These are phyloP conservation scores for Infundibulicybe gibba DNA, from an alignment of 768 basidiomycete genomes.

Conservation along the genomic window DNA sequence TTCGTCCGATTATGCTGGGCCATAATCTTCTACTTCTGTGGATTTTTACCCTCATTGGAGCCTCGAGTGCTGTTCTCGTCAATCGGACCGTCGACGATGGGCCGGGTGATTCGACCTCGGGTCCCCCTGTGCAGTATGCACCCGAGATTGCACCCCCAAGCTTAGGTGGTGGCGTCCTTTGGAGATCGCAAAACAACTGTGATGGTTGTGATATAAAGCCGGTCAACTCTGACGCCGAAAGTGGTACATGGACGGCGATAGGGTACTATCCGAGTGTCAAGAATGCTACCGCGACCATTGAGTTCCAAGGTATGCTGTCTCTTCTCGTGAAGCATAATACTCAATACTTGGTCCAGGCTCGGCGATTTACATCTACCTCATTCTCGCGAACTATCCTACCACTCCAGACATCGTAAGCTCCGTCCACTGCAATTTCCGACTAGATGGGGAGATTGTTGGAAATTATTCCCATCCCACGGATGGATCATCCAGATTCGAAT, in stretches of 20 bases:
- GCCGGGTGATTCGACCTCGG: slow-evolving; percentile 7
- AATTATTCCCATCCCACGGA: slow-evolving; percentile 11
- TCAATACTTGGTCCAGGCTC: slow-evolving; percentile 6
- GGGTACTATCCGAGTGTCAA: slow-evolving; percentile 6
- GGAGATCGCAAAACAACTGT: too few species aligned
- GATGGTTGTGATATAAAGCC: too few species aligned
- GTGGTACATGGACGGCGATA: slow-evolving; percentile 14
- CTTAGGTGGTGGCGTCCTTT: too few species aligned
- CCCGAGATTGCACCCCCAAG: too few species aligned
- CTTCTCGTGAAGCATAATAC: too few species aligned
- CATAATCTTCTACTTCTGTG: neutral
- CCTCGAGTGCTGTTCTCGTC: neutral
- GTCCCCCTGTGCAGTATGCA: too few species aligned
- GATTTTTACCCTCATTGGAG: neutral
- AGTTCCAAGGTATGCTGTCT: slow-evolving; percentile 8
- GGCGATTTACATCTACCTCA: slow-evolving; percentile 14
- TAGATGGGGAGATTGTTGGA: slow-evolving; percentile 11
- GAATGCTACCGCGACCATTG: slow-evolving; percentile 7
- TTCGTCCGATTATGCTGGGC: neutral
- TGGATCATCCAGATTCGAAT: slow-evolving; percentile 4
- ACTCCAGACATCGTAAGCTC: slow-evolving; percentile 1
- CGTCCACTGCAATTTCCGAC: slow-evolving; percentile 9
- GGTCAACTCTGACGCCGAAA: neutral
- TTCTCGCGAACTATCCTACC: slow-evolving; percentile 10
- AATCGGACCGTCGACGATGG: slow-evolving; percentile 18